phyloP scores from a whole-genome alignment of 2,329 filamentous ascomycete genomes.

The Calonectria henricotiae region DNA sequence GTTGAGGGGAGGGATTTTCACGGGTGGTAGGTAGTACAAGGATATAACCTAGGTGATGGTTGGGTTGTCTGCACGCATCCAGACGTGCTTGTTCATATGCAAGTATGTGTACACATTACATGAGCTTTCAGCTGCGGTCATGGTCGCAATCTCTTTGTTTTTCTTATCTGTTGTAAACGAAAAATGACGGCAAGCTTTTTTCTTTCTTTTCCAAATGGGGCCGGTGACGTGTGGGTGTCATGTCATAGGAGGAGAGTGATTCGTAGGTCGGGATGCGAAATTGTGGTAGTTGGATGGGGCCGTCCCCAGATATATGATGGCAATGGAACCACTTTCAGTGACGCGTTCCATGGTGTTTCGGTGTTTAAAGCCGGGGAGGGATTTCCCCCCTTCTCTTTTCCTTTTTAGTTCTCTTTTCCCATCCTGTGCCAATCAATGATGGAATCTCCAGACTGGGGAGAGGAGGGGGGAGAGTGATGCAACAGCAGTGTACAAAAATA shows the following conservation, averaged over 20 bases:
- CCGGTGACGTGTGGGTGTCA: background rate
- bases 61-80: too few species aligned
- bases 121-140: background rate
- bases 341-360: background rate
- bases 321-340: conserved; percentile 7
- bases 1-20: too few species aligned
- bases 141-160: background rate
- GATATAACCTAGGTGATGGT: too few species aligned
- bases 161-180: conserved; percentile 20
- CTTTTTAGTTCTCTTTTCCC: background rate
- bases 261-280: background rate
- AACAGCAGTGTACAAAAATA: background rate
- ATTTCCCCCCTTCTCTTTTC: background rate
- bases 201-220: background rate
- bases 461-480: too few species aligned
- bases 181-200: conserved; percentile 18
- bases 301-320: conserved; percentile 22
- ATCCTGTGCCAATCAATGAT: background rate
- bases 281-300: background rate
- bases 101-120: background rate
- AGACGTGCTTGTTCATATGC: background rate
- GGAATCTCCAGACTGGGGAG: background rate
- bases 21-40: background rate
- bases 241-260: background rate
- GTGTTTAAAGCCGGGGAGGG: background rate